These are phyloP conservation scores for Candida pini DNA, from an alignment of 805 yeast species.

Conservation along the genomic window DNA sequence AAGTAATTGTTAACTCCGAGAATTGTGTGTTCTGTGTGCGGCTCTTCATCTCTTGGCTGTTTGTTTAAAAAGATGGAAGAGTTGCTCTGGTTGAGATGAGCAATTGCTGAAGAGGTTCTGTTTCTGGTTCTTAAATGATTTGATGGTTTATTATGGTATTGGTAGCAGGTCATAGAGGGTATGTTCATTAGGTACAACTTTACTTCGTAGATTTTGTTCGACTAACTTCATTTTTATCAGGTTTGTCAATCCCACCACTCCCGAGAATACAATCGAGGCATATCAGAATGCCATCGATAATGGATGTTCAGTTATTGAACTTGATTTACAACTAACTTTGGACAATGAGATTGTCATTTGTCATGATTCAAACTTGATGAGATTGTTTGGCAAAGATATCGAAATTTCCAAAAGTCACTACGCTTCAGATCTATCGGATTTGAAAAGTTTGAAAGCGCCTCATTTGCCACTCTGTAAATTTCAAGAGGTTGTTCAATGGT, in stretches of 20 bases:
- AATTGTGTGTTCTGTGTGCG: too few species aligned
- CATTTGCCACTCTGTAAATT: conserved; percentile 29
- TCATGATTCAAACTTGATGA: conserved; percentile 29
- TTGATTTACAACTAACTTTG: conserved; percentile 32
- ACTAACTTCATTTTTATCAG: not conserved
- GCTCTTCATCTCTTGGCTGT: too few species aligned
- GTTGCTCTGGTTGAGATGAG: not conserved
- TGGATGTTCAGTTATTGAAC: conserved; percentile 31
- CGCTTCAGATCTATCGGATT: conserved; percentile 20
- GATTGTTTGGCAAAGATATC: conserved; percentile 28
- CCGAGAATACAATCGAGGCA: conserved; percentile 33
- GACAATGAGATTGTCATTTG: conserved; percentile 30
- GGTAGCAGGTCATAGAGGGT: conserved; percentile 29
- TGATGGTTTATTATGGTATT: conserved; percentile 1
- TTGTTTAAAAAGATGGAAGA: too few species aligned
- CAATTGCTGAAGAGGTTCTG: not conserved
- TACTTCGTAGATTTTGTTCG: too few species aligned
- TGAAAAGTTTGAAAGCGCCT: conserved; percentile 28
- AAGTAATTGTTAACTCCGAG: too few species aligned
- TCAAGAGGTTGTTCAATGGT: conserved; percentile 27
- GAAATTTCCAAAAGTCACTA: conserved; percentile 24
- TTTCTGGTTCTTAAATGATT: too few species aligned
- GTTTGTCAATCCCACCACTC: conserved; percentile 20
- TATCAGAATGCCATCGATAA: conserved; percentile 29
- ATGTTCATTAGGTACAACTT: conserved; percentile 6